phyloP scores from a whole-genome alignment of 306 rosid genomes.

The barrel medic (Medicago truncatula) region MtrunA17r5.0-ANR NC_053048.1:44468001-44468500 shows the following conservation, averaged over 20 bases:
- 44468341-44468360: neutral
- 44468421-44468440: neutral
- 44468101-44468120: no score
- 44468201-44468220: no score
- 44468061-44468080: no score
- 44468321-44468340: neutral
- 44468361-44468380: neutral
- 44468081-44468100: no score
- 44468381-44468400: neutral
- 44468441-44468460: constrained; percentile 15
- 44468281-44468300: neutral
- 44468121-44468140: no score
- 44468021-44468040: no score
- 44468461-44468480: constrained; percentile 37
- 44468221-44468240: no score
- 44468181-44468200: no score
- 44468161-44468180: no score
- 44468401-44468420: neutral
- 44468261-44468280: neutral
- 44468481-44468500: constrained; percentile 12
- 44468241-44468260: no score
- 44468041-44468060: no score
- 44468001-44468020: neutral
- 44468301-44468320: neutral
- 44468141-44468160: no score